Conservation (phyloP, 2,329 filamentous ascomycete species). For the Botrytis hyacinthi region DNA sequence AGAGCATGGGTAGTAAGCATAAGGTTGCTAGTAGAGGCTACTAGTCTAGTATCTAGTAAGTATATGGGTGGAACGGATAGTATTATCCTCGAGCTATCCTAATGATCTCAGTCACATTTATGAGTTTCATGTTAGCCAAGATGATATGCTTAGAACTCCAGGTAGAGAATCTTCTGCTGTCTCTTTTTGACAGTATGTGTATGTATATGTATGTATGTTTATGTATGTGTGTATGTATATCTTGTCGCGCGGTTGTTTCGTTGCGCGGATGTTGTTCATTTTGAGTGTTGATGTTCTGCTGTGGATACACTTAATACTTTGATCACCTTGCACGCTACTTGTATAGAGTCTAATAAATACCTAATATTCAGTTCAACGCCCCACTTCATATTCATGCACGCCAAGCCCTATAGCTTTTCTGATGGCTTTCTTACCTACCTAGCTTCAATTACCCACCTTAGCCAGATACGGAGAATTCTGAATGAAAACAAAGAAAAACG, state of each 20-base stretch:
- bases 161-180: neutral
- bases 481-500: neutral
- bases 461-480: neutral
- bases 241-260: constrained; percentile 11
- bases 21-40: neutral
- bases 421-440: neutral
- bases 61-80: neutral
- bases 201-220: too few species aligned
- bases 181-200: neutral
- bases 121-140: neutral
- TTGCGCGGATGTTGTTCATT: neutral
- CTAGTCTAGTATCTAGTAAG: neutral
- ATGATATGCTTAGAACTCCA: neutral
- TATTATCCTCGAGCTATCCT: neutral
- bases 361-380: neutral
- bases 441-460: neutral
- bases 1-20: neutral
- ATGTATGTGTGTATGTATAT: neutral
- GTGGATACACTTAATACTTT: neutral
- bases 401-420: constrained; percentile 6
- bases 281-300: neutral
- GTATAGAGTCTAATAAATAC: neutral
- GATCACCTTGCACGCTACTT: neutral
- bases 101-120: neutral
- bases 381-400: neutral